Percentiles rank a stretch among this genome's conserved stretches.
Evolutionary conservation across 1,284 basidiomycete genomes (phyloP).

Genomic region (Heterobasidion parviporum): DNA sequence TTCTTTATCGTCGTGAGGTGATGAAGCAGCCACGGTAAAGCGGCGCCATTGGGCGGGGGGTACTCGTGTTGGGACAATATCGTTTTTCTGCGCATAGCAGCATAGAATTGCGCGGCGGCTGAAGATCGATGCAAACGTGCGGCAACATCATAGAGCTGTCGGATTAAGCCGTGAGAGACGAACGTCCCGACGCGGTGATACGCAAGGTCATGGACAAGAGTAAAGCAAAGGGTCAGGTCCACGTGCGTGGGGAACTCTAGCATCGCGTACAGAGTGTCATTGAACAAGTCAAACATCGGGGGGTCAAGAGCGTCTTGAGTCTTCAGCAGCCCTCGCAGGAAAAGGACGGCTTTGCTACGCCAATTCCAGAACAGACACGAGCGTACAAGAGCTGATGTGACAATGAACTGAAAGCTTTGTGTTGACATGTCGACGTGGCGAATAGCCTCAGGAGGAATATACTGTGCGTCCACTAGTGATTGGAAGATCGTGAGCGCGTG

Average conservation of each 20-base stretch:
- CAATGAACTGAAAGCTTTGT: slow-evolving; percentile 10
- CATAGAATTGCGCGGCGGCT: slow-evolving; percentile 17
- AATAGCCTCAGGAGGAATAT: slow-evolving; percentile 13
- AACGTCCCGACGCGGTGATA: slow-evolving; percentile 5
- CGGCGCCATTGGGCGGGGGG: slow-evolving; percentile 36
- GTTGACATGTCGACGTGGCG: slow-evolving; percentile 7
- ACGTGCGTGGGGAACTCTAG: slow-evolving; percentile 11
- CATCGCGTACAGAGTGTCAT: slow-evolving; percentile 11
- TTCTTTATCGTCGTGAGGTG: slow-evolving; percentile 30
- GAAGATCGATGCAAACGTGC: slow-evolving; percentile 6
- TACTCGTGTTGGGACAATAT: slow-evolving; percentile 28
- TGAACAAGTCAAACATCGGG: slow-evolving; percentile 2
- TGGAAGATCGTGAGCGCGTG: slow-evolving; percentile 9
- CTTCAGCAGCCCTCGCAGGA: slow-evolving; percentile 3
- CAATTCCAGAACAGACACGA: slow-evolving; percentile 13
- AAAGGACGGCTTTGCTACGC: slow-evolving; percentile 5
- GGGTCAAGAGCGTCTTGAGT: background rate
- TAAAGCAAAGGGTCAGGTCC: slow-evolving; percentile 11
- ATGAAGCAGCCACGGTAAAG: slow-evolving; percentile 43
- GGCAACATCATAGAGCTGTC: slow-evolving; percentile 19
- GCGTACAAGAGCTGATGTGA: slow-evolving; percentile 10
- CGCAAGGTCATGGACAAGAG: slow-evolving; percentile 8
- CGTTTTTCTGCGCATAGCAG: slow-evolving; percentile 18
- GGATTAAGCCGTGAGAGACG: slow-evolving; percentile 14
- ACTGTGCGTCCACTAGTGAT: slow-evolving; percentile 6